Base-by-base conservation (phyloP, 179 eudicot genomes). In the Beta corolliflora region DNA sequence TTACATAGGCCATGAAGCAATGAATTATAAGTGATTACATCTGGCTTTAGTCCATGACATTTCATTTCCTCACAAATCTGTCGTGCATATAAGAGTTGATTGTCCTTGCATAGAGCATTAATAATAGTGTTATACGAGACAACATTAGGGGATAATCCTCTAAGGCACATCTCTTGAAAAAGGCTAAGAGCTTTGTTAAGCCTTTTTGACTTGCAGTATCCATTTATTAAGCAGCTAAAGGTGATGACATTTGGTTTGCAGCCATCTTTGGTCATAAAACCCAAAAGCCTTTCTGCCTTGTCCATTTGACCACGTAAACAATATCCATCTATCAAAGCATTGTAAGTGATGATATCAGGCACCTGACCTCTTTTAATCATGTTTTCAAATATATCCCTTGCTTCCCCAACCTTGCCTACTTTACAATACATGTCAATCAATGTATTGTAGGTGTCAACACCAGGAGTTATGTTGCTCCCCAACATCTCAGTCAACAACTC, bases 101-200 rank as follows among this genome's bases (percentile, higher is more conserved):
- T 44, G 15, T 11, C 52, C 10, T 78, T 78, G 70, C 73, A 58
- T 19, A 84, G 13, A 16, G 81, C 87, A 50, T 78, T 64, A n/a
- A 84, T 69, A 3, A 81, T 54, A 58, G 60, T 21, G 21, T 3
- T 78, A 68, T 64, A 82, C 5, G 25, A 70, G 41, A 50, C 5
- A 36, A 75, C 69, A 79, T 79, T 1, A 3, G 78, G 71, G 21
- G 13, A 0, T 4, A 79, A 3, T 15, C 83, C 75, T 0, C 14
- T 6, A 46, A 1, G 13, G 58, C 16, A 9, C 67, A 75, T 58
- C 29, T 58, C 18, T 11, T 58, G 25, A 18, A 75, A 18, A 9
- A 60, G 21, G 21, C 21, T 16, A 75, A 75, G 25, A 10, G 67
- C 78, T 75, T 2, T 58, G 54, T 60, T 31, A 9, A 75, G 4